Conservation (phyloP, 306 rosid genomes). For the Quercus engelmannii region DNA sequence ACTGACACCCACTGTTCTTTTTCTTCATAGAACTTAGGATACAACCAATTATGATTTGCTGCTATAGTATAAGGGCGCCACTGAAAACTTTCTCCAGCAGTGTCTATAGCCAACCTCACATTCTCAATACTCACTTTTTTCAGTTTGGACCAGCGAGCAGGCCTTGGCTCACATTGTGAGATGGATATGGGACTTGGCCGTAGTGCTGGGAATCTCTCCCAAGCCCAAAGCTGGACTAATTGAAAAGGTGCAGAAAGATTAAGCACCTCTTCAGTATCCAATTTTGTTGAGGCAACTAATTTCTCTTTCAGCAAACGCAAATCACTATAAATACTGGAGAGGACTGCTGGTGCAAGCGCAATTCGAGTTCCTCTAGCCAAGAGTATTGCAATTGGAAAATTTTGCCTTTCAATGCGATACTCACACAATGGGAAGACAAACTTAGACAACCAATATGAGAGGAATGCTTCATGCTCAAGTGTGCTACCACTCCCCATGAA, state of each 20-base stretch:
- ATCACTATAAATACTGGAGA: conserved; percentile 14
- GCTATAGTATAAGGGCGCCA: conserved; percentile 44
- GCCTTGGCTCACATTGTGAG: conserved; percentile 6
- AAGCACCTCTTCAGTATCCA: background rate
- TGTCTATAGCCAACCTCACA: conserved; percentile 9
- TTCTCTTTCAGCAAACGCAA: background rate
- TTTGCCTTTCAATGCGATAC: background rate
- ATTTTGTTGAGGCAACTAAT: background rate
- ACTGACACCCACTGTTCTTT: conserved; percentile 6
- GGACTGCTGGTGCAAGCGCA: conserved; percentile 8
- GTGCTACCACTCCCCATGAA: background rate
- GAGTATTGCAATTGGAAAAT: background rate
- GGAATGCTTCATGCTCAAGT: background rate
- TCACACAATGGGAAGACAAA: background rate
- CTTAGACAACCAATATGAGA: background rate
- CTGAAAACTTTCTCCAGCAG: conserved; percentile 18
- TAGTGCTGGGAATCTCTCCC: conserved; percentile 43
- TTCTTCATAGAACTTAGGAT: conserved; percentile 1
- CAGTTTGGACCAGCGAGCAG: conserved; percentile 19
- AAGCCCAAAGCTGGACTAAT: conserved; percentile 50
- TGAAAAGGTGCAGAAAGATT: conserved; percentile 38
- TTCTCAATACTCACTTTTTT: background rate
- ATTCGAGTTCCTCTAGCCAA: conserved; percentile 15
- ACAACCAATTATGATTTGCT: conserved; percentile 7
- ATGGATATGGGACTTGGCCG: background rate